Base-by-base conservation (phyloP, 345 rosid genomes). In the Sisymbrium altissimum region DNA sequence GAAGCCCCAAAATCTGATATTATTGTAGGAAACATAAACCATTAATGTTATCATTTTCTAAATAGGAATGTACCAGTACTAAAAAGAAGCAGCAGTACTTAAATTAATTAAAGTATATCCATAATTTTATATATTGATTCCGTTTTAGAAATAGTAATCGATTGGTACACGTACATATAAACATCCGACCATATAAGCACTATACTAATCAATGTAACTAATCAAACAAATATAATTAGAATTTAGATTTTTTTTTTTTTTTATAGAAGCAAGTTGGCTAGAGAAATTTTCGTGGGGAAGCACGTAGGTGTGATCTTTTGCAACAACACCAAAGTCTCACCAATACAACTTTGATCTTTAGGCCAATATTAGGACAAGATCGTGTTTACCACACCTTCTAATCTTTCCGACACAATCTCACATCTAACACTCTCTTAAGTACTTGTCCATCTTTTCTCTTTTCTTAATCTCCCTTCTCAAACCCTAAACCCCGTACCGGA, bases 381-480 rank as follows among this genome's bases (percentile, higher is more conserved):
- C 81, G 81, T 77, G 81, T 77, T 71, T 50, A 48, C 50, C 68
- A 66, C 63, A 77, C 68, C 73, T 65, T 77, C 67, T 66, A 66
- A 77, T 71, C 77, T 77, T 77, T 71, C 77, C 50, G 39, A 71
- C 76, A 71, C 57, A 64, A 70, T 38, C 40, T 71, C 27, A 39
- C 68, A 71, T 33, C 15, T 35, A 45, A 45, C 80, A 70, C 44
- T 64, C 50, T 52, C 59, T 76, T 76, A 76, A 76, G 71, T 76
- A 76, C 71, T 70, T 64, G 6, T 44, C 66, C 71, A 46, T 70
- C 43, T 70, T 76, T 40, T 32, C 27, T 18, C 19, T 71, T 58
- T 23, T 33, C 25, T 9, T 44, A 64, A 45, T 36, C 52, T 44
- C 35, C 41, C 41, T 49, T 57, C 56, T 49, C 30, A 66, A 66